Evolutionary conservation across 805 yeast species (phyloP), one percentile per base, ranked within the genome.

Genomic region (Yarrowia bubula): DNA sequence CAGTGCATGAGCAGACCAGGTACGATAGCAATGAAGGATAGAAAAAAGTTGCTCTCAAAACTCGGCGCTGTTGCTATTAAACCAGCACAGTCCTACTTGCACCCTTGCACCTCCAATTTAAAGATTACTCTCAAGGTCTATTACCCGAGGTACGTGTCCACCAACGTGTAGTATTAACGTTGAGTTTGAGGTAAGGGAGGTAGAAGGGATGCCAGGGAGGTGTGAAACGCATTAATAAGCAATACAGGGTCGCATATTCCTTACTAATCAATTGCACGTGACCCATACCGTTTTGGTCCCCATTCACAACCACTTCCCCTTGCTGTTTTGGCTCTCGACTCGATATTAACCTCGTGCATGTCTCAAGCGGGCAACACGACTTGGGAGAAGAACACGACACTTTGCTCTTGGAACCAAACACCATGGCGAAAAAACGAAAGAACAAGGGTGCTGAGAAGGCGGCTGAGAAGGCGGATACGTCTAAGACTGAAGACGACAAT

Each of bases 391-490:
- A 44, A 44, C 50, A 28, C 28, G 50, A 44, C 28, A 22, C 28
- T 22, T 22, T 5, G 28, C 5, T 22, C 5, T 28, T 44, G 50
- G 32, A 35, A 44, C 50, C 28, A 33, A 18, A 31, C 35, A 44
- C 18, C 14, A 47, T 47, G 53, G 53, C 53, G 31, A 47, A 47
- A 47, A 47, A 47, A 32, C 38, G 39, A 15, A 47, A 46, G 22
- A 46, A 15, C n/a, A 46, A 46, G 37, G 10, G 37, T 13, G n/a
- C n/a, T n/a, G 33, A 13, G 28, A 32, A 32, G 53, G 28, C 8
- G 8, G 13, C n/a, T n/a, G 33, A 13, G 28, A 32, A 32, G 53
- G 28, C 8, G 8, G 13, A 35, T 22, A 22, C 28, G 5, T 5
- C 28, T 22, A 22, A 22, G 28, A 3, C 28, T 22, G 38, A 11